phyloP scores from a whole-genome alignment of 2,329 filamentous ascomycete species.

The Alternaria sp. region DNA sequence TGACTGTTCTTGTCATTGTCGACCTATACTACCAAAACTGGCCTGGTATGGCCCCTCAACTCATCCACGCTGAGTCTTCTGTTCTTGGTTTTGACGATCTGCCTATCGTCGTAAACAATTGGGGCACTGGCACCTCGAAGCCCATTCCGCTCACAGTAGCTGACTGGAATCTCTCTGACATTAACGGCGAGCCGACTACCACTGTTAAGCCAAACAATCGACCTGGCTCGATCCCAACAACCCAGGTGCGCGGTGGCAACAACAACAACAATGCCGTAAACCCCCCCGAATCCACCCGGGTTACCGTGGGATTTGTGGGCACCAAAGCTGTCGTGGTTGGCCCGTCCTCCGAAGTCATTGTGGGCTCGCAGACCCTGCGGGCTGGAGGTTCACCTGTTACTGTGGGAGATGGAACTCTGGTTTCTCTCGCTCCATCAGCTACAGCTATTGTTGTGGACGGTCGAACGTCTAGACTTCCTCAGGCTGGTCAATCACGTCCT shows the following conservation, averaged over 20 bases:
- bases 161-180: constrained; percentile 22
- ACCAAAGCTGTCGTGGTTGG: constrained; percentile 41
- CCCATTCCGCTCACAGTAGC: constrained; percentile 21
- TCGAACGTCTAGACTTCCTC: constrained; percentile 37
- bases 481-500: constrained; percentile 20
- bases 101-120: constrained; percentile 19
- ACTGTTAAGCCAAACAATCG: constrained; percentile 8
- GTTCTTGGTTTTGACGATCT: constrained; percentile 39
- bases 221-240: constrained; percentile 12
- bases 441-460: constrained; percentile 42
- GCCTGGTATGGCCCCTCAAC: constrained; percentile 27
- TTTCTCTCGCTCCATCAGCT: constrained; percentile 42
- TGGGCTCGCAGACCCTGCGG: constrained; percentile 48
- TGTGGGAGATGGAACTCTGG: constrained; percentile 42
- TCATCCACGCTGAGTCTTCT: constrained; percentile 43
- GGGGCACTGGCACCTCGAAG: constrained; percentile 14
- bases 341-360: constrained; percentile 43
- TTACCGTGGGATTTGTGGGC: constrained; percentile 40
- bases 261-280: constrained; percentile 6
- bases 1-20: constrained; percentile 56
- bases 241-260: constrained; percentile 8
- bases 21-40: constrained; percentile 47
- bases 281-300: constrained; percentile 20
- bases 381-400: constrained; percentile 48
- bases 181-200: constrained; percentile 11